Base-by-base conservation (phyloP, 768 basidiomycete species). In the Hortiboletus flavorubellus region DNA sequence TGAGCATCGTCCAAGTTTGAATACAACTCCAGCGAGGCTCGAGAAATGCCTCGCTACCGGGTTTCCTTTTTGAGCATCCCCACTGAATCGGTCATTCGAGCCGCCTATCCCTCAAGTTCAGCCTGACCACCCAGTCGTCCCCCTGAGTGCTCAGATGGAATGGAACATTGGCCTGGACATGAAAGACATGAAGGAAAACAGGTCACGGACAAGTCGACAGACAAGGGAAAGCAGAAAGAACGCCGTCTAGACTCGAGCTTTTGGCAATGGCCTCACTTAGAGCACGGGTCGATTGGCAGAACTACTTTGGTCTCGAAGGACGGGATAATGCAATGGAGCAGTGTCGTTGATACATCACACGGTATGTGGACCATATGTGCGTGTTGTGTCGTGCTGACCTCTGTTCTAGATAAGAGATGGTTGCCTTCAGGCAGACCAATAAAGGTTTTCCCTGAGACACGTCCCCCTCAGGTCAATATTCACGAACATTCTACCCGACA, bases 101-200 rank as follows among this genome's bases (percentile, higher is more conserved):
- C 26, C 2, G 26, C 4, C 26, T 26, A 26, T 34, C 35, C 45
- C 52, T 37, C 14, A 37, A 37, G 3, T 9, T 34, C 34, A 34
- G 34, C 26, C 26, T 26, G 26, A 26, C 26, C 26, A 26, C 26
- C 26, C 26, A 26, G 26, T 26, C 26, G 2, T 26, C 26, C 5
- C 26, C 10, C 10, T 12, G 55, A 53, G 41, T 47, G 45, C 44
- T 72, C 74, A 72, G 76, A 84, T 88, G 85, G 84, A 83, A 89
- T 90, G 87, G 84, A 85, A 70, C 77, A 75, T 70, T 89, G 87
- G 87, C 87, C 86, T 38, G 71, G 76, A 65, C 76, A 81, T 76
- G 71, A 77, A 63, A 74, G 74, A 68, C 61, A 51, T 40, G 64
- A 67, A 55, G 59, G 37, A 40, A 40, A 56, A 55, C 57, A 52